Conservation (phyloP, 2,329 filamentous ascomycete species). For the Nigrospora oryzae region DNA sequence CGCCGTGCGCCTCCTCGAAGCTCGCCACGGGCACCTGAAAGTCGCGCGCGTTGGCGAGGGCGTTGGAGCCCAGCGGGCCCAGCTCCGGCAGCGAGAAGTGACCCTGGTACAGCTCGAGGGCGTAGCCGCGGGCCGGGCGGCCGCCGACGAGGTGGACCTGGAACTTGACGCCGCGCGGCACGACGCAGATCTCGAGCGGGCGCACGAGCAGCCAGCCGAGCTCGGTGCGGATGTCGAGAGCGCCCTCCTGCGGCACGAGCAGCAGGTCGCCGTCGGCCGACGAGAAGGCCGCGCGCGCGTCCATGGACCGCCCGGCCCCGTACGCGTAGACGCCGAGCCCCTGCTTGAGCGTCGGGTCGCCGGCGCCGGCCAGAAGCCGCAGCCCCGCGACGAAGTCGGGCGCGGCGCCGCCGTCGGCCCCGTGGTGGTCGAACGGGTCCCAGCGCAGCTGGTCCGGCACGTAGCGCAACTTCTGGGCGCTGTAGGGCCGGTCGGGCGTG, state of each 20-base stretch:
- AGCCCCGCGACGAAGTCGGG: constrained; percentile 35
- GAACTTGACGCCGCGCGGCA: constrained; percentile 57
- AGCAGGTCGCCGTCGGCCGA: constrained; percentile 65
- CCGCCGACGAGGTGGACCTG: constrained; percentile 40
- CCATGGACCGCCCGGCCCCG: constrained; percentile 65
- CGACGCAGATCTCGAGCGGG: constrained; percentile 60
- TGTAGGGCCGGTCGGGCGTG: constrained; percentile 36
- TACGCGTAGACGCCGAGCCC: constrained; percentile 67
- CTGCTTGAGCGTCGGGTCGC: constrained; percentile 64
- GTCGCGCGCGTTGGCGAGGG: constrained; percentile 67
- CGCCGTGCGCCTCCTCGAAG: constrained; percentile 44
- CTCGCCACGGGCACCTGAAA: constrained; percentile 57
- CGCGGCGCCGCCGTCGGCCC: constrained; percentile 13
- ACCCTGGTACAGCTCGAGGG: constrained; percentile 53
- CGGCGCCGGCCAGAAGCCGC: constrained; percentile 61
- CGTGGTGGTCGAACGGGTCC: constrained; percentile 69
- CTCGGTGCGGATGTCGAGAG: constrained; percentile 59
- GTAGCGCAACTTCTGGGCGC: constrained; percentile 52
- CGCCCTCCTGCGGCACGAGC: constrained; percentile 58
- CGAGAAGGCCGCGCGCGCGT: constrained; percentile 60
- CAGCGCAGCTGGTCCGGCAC: constrained; percentile 80
- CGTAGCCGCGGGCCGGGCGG: constrained; percentile 48
- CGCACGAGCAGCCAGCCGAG: constrained; percentile 56
- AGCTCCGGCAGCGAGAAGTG: constrained; percentile 56
- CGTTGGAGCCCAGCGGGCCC: constrained; percentile 58